Conservation (phyloP, 1,284 basidiomycete genomes). For the Cryptococcus sp. region DNA sequence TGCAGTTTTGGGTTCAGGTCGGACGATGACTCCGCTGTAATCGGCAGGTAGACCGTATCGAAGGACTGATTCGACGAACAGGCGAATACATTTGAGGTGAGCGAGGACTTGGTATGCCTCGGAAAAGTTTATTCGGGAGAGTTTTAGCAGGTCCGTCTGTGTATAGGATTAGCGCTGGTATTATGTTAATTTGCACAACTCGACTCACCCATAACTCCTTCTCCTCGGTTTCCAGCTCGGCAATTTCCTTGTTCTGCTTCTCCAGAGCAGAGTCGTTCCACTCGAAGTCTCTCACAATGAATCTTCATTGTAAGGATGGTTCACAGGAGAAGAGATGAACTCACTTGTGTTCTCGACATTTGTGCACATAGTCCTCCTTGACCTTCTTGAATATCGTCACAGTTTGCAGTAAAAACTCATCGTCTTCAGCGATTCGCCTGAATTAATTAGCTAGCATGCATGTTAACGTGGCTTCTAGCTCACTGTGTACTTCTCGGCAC, state of each 20-base stretch:
- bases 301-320: slow-evolving; percentile 52
- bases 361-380: slow-evolving; percentile 88
- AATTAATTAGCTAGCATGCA: not conserved
- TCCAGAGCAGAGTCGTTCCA: slow-evolving; percentile 80
- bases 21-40: slow-evolving; percentile 72
- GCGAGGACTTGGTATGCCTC: slow-evolving; percentile 93
- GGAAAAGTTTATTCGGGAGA: slow-evolving; percentile 92
- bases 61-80: slow-evolving; percentile 93
- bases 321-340: slow-evolving; percentile 9
- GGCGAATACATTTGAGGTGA: slow-evolving; percentile 84
- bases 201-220: slow-evolving; percentile 92
- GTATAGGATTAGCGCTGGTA: not conserved
- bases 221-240: slow-evolving; percentile 75
- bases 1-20: slow-evolving; percentile 83
- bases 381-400: slow-evolving; percentile 89
- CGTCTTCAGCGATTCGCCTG: slow-evolving; percentile 69
- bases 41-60: slow-evolving; percentile 92
- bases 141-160: slow-evolving; percentile 87
- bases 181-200: not conserved
- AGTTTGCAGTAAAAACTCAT: slow-evolving; percentile 81
- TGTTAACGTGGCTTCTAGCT: slow-evolving; percentile 29
- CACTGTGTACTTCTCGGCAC: slow-evolving; percentile 91
- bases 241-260: slow-evolving; percentile 78
- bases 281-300: slow-evolving; percentile 88
- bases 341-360: slow-evolving; percentile 91